Conservation (phyloP, 2,329 filamentous ascomycete species). For the Herpomyces periplanetae region DNA sequence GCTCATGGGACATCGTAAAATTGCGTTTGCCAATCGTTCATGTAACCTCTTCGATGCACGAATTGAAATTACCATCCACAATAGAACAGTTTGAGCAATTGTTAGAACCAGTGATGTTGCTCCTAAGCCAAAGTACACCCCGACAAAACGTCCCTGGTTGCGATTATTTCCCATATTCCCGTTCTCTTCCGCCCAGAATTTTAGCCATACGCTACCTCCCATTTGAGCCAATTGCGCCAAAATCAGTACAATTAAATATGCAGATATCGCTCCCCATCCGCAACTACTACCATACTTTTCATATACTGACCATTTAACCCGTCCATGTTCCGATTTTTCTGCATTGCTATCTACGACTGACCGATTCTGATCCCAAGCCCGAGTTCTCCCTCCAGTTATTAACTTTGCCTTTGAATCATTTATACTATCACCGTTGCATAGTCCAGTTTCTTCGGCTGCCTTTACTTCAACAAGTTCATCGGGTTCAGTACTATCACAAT, state of each 20-base stretch:
- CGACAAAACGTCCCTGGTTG: conserved; percentile 53
- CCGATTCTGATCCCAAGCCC: conserved; percentile 22
- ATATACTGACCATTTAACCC: conserved; percentile 92
- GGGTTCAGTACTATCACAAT: conserved; percentile 12
- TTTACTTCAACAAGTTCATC: conserved; percentile 12
- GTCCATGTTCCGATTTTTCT: conserved; percentile 65
- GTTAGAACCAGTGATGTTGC: conserved; percentile 50
- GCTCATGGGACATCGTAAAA: conserved; percentile 89
- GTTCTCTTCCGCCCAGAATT: conserved; percentile 59
- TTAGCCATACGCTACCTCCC: conserved; percentile 62
- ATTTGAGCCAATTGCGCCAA: conserved; percentile 47
- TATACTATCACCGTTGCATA: conserved; percentile 36
- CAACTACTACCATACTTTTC: conserved; percentile 74
- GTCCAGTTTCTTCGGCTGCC: conserved; percentile 17
- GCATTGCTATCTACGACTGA: conserved; percentile 58
- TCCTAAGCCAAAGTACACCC: conserved; percentile 79
- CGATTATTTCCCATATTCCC: conserved; percentile 23
- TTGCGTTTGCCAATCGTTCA: conserved; percentile 81
- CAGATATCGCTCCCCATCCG: conserved; percentile 39
- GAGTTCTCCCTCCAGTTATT: conserved; percentile 13
- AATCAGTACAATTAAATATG: conserved; percentile 40
- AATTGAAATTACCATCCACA: conserved; percentile 98
- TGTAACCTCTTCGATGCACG: conserved; percentile 87
- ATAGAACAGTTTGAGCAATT: conserved; percentile 58
- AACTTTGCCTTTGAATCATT: conserved; percentile 7